These are phyloP conservation scores for Sporodiniella umbellata DNA, from an alignment of 371 early-diverging fungal species.

Conservation along the genomic window DNA sequence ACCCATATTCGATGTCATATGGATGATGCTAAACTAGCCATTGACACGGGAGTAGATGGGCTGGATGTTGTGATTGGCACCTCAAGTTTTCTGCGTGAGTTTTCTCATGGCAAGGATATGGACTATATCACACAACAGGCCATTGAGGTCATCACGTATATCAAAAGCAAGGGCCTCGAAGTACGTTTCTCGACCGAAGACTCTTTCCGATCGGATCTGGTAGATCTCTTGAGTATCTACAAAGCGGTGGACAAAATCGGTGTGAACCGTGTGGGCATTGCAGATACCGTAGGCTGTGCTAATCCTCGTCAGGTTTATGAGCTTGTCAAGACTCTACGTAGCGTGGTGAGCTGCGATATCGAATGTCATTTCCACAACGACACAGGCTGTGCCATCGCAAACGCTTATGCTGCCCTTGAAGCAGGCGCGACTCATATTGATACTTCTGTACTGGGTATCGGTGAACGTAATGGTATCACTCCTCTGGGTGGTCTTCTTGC, in stretches of 20 bases:
- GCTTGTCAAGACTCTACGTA: conserved; percentile 89
- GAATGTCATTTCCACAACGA: conserved; percentile 99
- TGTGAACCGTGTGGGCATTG: conserved; percentile 97
- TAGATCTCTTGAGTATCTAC: conserved; percentile 92
- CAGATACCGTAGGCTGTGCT: conserved; percentile 97
- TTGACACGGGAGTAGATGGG: conserved; percentile 95
- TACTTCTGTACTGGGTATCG: conserved; percentile 95
- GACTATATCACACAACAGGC: conserved; percentile 91
- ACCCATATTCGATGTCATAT: conserved; percentile 96
- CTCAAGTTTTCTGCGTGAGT: conserved; percentile 88
- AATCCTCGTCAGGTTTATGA: conserved; percentile 97
- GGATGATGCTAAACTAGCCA: conserved; percentile 94
- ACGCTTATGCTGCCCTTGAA: conserved; percentile 93
- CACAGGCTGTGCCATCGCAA: conserved; percentile 97
- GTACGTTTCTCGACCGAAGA: conserved; percentile 97
- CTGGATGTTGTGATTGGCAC: conserved; percentile 97
- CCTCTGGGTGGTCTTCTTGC: conserved; percentile 93
- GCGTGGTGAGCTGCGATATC: conserved; percentile 94
- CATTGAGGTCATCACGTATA: conserved; percentile 90
- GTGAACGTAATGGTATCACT: conserved; percentile 97
- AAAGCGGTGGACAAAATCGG: conserved; percentile 92
- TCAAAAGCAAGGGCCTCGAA: conserved; percentile 93
- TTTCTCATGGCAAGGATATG: conserved; percentile 98
- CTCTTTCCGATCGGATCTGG: conserved; percentile 94
- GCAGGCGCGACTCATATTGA: conserved; percentile 98